These are phyloP conservation scores for Proliferodiscus dingleyae DNA, from an alignment of 2,329 filamentous ascomycete species.

Conservation along the genomic window DNA sequence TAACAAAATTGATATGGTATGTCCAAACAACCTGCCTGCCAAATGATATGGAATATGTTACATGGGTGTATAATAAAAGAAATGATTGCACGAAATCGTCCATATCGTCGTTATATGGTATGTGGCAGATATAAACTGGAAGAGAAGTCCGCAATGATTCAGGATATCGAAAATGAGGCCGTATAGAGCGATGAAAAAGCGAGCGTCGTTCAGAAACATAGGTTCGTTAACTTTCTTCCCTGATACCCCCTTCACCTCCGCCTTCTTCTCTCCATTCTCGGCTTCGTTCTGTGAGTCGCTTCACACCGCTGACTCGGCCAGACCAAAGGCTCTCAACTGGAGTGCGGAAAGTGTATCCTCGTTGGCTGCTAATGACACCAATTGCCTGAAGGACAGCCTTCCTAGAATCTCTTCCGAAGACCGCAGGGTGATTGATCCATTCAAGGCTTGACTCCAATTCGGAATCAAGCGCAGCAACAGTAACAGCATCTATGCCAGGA, in stretches of 20 bases:
- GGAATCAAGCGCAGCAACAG: conserved; percentile 80
- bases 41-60: conserved; percentile 1
- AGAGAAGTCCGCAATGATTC: not conserved
- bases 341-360: conserved; percentile 89
- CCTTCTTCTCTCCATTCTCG: conserved; percentile 88
- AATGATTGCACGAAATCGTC: conserved; percentile 4
- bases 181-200: not conserved
- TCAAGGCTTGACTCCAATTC: conserved; percentile 88
- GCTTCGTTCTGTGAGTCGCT: conserved; percentile 73
- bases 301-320: conserved; percentile 72
- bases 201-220: not conserved
- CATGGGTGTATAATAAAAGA: not conserved
- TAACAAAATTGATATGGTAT: conserved; percentile 4
- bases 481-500: conserved; percentile 76
- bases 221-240: conserved; percentile 27
- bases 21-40: conserved; percentile 5
- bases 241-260: conserved; percentile 30
- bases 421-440: conserved; percentile 96
- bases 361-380: conserved; percentile 90
- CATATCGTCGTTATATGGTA: conserved; percentile 6
- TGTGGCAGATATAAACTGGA: not conserved
- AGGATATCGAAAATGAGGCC: not conserved
- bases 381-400: conserved; percentile 96
- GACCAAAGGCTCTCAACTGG: conserved; percentile 89
- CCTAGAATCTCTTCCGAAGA: conserved; percentile 88